phyloP scores from a whole-genome alignment of 108 stramenopile genomes.

The Skeletonema grethae region DNA sequence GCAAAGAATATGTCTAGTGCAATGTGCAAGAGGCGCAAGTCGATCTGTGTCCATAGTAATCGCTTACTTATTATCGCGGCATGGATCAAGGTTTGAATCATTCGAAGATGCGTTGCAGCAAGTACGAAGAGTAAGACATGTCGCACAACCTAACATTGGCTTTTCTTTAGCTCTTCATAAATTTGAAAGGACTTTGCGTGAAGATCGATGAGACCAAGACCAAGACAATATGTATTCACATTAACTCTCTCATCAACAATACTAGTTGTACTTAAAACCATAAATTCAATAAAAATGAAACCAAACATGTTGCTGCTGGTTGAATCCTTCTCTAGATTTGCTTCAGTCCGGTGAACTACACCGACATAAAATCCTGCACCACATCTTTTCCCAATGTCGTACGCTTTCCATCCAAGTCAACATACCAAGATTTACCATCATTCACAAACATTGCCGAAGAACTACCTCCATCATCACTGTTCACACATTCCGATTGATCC shows the following conservation, averaged over 20 bases:
- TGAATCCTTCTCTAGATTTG: background rate
- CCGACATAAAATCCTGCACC: slow-evolving; percentile 4
- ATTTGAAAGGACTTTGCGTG: slow-evolving; percentile 10
- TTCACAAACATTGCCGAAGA: slow-evolving; percentile 3
- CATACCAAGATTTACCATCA: slow-evolving; percentile 1
- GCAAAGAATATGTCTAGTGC: slow-evolving; percentile 43
- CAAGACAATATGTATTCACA: background rate
- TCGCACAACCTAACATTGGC: slow-evolving; percentile 35
- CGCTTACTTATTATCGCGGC: slow-evolving; percentile 39
- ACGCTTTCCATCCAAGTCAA: slow-evolving; percentile 1
- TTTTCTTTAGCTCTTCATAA: slow-evolving; percentile 29
- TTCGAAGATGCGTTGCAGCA: slow-evolving; percentile 26
- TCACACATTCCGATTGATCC: background rate
- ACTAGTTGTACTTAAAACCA: background rate
- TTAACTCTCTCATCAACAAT: background rate
- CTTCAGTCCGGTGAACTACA: background rate
- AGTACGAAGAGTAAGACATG: slow-evolving; percentile 28
- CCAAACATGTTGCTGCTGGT: background rate
- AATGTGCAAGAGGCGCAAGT: slow-evolving; percentile 42
- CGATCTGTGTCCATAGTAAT: slow-evolving; percentile 43
- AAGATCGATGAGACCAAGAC: background rate
- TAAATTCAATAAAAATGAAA: background rate
- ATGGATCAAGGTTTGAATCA: slow-evolving; percentile 21
- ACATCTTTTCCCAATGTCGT: background rate
- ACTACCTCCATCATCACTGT: background rate